Percentiles rank a stretch among this genome's conserved stretches.
Conservation (phyloP, 1,284 basidiomycete species). For the Athelia sp. region DNA sequence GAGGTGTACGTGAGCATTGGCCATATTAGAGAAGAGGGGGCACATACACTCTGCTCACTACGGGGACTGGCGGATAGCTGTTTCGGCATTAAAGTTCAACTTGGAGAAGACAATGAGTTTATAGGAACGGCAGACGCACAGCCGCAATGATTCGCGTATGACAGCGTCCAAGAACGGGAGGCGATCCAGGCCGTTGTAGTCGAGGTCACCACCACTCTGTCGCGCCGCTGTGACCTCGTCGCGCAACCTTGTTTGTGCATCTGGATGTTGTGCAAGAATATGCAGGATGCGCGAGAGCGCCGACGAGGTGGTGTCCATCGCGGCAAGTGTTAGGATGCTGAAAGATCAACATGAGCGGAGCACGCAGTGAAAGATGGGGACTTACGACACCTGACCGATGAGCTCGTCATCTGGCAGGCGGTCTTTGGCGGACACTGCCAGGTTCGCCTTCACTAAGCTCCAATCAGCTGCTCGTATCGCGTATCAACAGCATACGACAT, state of each 20-base stretch:
- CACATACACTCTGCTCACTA: background rate
- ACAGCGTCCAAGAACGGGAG: slow-evolving; percentile 34
- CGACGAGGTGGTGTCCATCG: slow-evolving; percentile 31
- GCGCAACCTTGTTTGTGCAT: slow-evolving; percentile 30
- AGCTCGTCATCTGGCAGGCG: slow-evolving; percentile 35
- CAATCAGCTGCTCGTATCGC: background rate
- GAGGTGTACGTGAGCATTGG: background rate
- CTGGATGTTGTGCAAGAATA: slow-evolving; percentile 24
- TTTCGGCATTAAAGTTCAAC: background rate
- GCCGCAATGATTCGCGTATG: slow-evolving; percentile 32
- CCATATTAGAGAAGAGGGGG: slow-evolving; percentile 2
- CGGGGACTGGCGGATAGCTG: background rate
- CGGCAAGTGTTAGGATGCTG: slow-evolving; percentile 32
- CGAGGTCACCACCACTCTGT: slow-evolving; percentile 17
- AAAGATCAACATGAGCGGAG: background rate
- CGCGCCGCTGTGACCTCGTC: slow-evolving; percentile 26
- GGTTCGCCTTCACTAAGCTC: slow-evolving; percentile 32
- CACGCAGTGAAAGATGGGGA: background rate
- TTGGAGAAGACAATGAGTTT: background rate
- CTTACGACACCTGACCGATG: slow-evolving; percentile 44
- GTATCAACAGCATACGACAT: background rate
- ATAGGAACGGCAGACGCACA: slow-evolving; percentile 11
- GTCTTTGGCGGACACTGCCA: slow-evolving; percentile 22
- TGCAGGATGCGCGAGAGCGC: slow-evolving; percentile 31
- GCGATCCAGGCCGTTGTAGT: slow-evolving; percentile 27